Conservation (phyloP, 768 basidiomycete genomes). For the Guyanaporus albipodus region DNA sequence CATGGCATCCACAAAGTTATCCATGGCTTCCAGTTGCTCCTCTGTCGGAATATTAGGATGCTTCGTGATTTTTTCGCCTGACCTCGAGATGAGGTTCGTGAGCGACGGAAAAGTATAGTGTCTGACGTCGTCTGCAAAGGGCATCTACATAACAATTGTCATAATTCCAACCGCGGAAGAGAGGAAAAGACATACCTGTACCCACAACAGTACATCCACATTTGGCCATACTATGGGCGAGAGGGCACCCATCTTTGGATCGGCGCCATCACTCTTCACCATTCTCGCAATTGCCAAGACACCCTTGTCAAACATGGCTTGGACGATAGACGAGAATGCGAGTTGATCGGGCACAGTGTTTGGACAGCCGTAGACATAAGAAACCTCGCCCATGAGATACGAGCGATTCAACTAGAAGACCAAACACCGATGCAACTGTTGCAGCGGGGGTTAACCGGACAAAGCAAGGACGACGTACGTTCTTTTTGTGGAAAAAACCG, state of each 20-base stretch:
- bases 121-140: constrained; percentile 92
- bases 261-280: constrained; percentile 67
- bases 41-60: constrained; percentile 84
- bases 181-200: constrained; percentile 50
- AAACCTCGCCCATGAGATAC: constrained; percentile 76
- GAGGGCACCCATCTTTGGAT: constrained; percentile 85
- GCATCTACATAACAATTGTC: constrained; percentile 55
- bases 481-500: constrained; percentile 69
- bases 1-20: constrained; percentile 82
- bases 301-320: constrained; percentile 67
- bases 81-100: constrained; percentile 65
- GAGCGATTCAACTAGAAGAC: constrained; percentile 72
- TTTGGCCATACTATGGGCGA: constrained; percentile 57
- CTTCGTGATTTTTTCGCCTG: constrained; percentile 64
- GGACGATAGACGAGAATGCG: constrained; percentile 80
- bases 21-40: constrained; percentile 79
- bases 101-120: constrained; percentile 85
- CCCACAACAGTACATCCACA: constrained; percentile 81
- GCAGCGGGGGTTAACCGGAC: not conserved
- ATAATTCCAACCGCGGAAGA: not conserved
- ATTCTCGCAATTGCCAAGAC: constrained; percentile 80
- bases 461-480: constrained; percentile 41
- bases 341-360: constrained; percentile 66
- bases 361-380: constrained; percentile 80
- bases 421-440: not conserved